Base-by-base conservation (phyloP, 2,329 filamentous ascomycete species). In the Pseudogymnoascus sp. region DNA sequence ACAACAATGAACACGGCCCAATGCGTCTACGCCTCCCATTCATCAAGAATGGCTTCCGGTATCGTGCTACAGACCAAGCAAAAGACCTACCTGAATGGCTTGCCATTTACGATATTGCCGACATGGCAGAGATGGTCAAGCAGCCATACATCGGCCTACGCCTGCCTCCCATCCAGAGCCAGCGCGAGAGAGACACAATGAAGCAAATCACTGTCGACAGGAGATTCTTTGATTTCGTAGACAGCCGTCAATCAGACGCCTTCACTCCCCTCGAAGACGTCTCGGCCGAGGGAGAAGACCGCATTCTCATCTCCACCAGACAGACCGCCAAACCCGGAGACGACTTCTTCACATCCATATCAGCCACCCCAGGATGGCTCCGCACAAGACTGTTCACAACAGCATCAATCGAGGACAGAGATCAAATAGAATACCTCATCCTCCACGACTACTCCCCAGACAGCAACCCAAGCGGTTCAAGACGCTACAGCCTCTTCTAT, bases 1-100 rank as follows among this genome's bases (percentile, higher is more conserved):
- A 96, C 79, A 92, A 95, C 78, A 94, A 92, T 74, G 91, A 96
- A 77, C 91, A 96, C 76, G 91, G 91, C 61, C 91, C 91, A 16
- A 84, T 86, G 14, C 88, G 91, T 58, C 82, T 95, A 6, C 87
- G 90, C 59, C 77, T 95, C 12, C 84, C 89, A 3, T 86, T 88
- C 69, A 86, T 92, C 72, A 73, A 77, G 68, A 94, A 91, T 73
- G 91, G 91, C 63, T 87, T 94, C 68, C 87, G 91, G 45, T 96
- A 92, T 76, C 82, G 80, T 26, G 88, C 89, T 7, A 82, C 77
- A 14, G 89, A 93, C 72, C 65, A 62, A 71, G 72, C 65, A 69
- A 74, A 78, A 61, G 72, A 77, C 66, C 72, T 79, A 66, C 91
- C 90, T 1, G 81, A 85, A 66, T 96, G 86, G 78, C 83, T 93